phyloP scores from a whole-genome alignment of 768 basidiomycete genomes.

The Nidularia pulvinata region DNA sequence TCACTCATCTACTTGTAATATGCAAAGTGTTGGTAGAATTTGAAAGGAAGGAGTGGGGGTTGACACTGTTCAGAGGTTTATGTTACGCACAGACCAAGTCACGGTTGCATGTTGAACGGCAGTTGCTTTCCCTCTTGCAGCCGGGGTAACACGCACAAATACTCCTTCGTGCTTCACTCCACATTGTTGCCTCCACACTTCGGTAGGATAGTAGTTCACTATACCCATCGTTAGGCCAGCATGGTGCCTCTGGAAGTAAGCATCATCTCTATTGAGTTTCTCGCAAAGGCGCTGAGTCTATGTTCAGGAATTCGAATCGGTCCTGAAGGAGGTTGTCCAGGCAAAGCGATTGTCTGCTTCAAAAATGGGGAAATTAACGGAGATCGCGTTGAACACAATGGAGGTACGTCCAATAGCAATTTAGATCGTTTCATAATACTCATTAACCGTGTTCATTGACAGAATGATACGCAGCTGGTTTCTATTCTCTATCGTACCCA shows the following conservation, averaged over 20 bases:
- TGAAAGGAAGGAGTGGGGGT: neutral
- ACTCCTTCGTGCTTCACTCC: constrained; percentile 16
- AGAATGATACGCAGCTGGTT: constrained; percentile 89
- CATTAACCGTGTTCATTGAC: neutral
- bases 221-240: too few species aligned
- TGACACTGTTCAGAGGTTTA: constrained; percentile 18
- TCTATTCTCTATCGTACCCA: constrained; percentile 89
- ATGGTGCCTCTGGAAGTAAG: too few species aligned
- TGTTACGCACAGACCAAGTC: constrained; percentile 16
- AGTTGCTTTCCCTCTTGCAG: too few species aligned
- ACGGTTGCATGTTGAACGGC: too few species aligned
- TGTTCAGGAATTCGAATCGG: constrained; percentile 74
- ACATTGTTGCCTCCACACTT: constrained; percentile 7
- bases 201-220: too few species aligned
- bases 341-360: constrained; percentile 87
- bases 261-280: too few species aligned
- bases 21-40: too few species aligned
- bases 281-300: too few species aligned
- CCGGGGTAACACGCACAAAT: constrained; percentile 37
- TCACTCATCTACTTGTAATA: constrained; percentile 44
- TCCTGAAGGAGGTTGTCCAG: constrained; percentile 79
- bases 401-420: constrained; percentile 47
- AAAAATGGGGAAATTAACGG: constrained; percentile 78
- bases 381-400: constrained; percentile 76
- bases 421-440: neutral